Base-by-base conservation (phyloP, 2,329 filamentous ascomycete species). In the Pseudopyricularia cyperi region DNA sequence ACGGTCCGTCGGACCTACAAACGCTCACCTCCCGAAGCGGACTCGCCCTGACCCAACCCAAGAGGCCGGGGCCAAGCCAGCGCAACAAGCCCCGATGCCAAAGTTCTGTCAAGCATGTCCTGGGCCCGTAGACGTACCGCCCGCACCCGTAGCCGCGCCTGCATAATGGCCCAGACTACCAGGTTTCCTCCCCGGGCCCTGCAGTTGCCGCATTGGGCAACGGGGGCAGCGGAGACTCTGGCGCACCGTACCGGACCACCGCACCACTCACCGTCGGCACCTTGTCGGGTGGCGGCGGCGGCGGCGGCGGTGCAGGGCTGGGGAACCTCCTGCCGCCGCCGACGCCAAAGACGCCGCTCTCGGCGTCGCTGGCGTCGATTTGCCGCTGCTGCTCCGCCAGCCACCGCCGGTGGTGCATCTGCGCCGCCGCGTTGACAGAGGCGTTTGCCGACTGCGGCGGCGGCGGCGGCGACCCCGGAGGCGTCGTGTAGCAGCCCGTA, bases 331-430 rank as follows among this genome's bases (percentile, higher is more conserved):
- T 32, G 14, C 42, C 39, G n/a, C n/a, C n/a, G 49, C 49, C 49
- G 35, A 51, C 32, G n/a, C 49, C 49, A 17, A 51, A 51, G 19
- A 51, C 49, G 49, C 49, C 49, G 26, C 34, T 42, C 49, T 51
- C 49, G 34, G 49, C n/a, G 35, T 51, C 49, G 24, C 48, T 50
- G 11, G 11, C 28, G 49, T 51, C 34, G 46, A 32, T 32, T n/a
- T 48, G 46, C 26, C n/a, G 14, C 11, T 22, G 30, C 44, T 46
- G 44, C 44, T 19, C 12, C 30, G 30, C 30, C 46, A 48, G 11
- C 46, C 46, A 48, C n/a, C 46, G 46, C 30, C 46, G 46, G 46
- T 48, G 46, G 30, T 32, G 46, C 30, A 50, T 33, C 34, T 30
- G 49, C 49, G 49, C 35, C 35, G 49, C 34, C 49, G 35, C 14